phyloP scores from a whole-genome alignment of 2,329 filamentous ascomycete genomes.

The Alternaria gansuensis region DNA sequence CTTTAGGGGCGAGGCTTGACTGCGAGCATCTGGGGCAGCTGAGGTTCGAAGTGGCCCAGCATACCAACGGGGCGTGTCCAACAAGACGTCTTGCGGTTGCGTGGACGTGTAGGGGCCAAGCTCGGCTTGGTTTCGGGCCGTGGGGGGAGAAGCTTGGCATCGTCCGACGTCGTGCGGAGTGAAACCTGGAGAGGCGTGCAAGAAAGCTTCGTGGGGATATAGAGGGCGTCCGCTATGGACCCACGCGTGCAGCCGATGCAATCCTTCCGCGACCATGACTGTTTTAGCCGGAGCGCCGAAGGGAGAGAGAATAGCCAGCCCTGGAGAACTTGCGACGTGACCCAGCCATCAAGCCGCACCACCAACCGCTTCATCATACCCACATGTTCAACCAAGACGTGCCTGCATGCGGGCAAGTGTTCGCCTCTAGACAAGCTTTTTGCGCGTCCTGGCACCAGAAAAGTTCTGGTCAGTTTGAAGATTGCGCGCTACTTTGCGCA shows the following conservation, averaged over 20 bases:
- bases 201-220: slow-evolving; percentile 26
- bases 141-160: slow-evolving; percentile 17
- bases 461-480: slow-evolving; percentile 7
- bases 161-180: slow-evolving; percentile 32
- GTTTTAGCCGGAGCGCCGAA: slow-evolving; percentile 14
- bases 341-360: slow-evolving; percentile 4
- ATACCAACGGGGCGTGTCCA: slow-evolving; percentile 39
- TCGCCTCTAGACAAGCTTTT: slow-evolving; percentile 18
- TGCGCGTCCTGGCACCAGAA: slow-evolving; percentile 1
- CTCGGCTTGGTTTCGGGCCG: slow-evolving; percentile 37
- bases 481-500: slow-evolving; percentile 2
- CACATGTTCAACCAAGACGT: background rate
- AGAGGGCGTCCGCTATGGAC: slow-evolving; percentile 22
- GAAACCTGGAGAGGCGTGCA: slow-evolving; percentile 34
- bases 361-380: slow-evolving; percentile 7
- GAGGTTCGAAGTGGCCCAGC: slow-evolving; percentile 37
- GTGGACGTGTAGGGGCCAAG: slow-evolving; percentile 42
- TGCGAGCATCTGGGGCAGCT: slow-evolving; percentile 42
- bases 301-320: slow-evolving; percentile 9
- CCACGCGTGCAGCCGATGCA: slow-evolving; percentile 6
- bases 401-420: background rate
- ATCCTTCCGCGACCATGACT: slow-evolving; percentile 22
- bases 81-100: slow-evolving; percentile 31
- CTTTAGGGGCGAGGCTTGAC: slow-evolving; percentile 33
- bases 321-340: slow-evolving; percentile 5